These are phyloP conservation scores for Torulaspora quercuum DNA, from an alignment of 805 yeast species.

Conservation along the genomic window DNA sequence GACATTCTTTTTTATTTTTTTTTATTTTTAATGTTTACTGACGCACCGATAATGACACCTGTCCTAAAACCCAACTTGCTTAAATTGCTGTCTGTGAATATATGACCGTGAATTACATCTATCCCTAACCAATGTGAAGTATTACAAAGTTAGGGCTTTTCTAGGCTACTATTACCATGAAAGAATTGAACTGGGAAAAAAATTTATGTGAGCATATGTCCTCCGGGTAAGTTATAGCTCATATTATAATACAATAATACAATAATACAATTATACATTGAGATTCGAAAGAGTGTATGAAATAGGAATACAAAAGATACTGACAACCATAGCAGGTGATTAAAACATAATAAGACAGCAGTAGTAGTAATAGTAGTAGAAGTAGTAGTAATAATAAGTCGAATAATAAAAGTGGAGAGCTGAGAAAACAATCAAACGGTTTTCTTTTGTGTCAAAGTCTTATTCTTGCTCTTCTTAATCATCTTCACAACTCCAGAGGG, in stretches of 20 bases:
- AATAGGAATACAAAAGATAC: no score
- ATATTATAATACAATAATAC: no score
- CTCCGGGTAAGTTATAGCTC: constrained; percentile 4
- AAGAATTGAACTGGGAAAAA: not conserved
- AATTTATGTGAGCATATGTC: not conserved
- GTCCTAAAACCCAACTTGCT: constrained; percentile 1
- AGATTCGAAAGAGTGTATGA: no score
- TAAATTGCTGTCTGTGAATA: no score
- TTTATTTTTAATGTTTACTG: constrained; percentile 7
- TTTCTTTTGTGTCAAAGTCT: constrained; percentile 7
- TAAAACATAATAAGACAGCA: no score
- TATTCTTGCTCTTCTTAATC: constrained; percentile 17
- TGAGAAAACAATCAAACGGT: constrained; percentile 4
- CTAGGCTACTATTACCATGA: not conserved
- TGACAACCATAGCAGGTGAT: no score
- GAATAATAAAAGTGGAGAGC: not conserved
- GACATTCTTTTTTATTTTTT: constrained; percentile 11
- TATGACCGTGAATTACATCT: no score
- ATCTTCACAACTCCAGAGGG: constrained; percentile 43
- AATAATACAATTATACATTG: no score
- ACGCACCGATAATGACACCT: constrained; percentile 4
- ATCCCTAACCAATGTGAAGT: no score
- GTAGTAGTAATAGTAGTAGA: constrained; percentile 3
- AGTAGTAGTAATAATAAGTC: constrained; percentile 1
- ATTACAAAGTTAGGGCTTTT: constrained; percentile 3